phyloP scores from a whole-genome alignment of 2,329 filamentous ascomycete species.

The Nannizziopsis barbatae region DNA sequence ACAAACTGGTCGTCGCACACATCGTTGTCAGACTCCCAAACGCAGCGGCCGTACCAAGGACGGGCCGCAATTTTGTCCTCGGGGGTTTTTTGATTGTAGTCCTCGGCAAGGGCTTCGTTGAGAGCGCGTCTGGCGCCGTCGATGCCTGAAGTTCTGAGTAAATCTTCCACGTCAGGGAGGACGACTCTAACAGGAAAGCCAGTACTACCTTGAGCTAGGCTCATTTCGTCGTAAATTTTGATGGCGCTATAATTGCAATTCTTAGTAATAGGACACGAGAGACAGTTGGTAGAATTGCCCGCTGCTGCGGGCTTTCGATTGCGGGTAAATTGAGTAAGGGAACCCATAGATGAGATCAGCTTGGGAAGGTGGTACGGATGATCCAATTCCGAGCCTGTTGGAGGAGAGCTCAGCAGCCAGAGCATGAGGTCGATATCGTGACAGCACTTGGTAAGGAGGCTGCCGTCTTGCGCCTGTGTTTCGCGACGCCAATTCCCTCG shows the following conservation, averaged over 20 bases:
- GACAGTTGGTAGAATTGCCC: conserved; percentile 72
- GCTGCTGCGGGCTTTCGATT: conserved; percentile 65
- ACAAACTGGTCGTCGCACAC: conserved; percentile 90
- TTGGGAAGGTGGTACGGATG: conserved; percentile 58
- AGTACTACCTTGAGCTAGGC: conserved; percentile 55
- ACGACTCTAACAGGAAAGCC: conserved; percentile 81
- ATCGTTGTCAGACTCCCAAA: conserved; percentile 85
- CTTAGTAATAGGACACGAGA: conserved; percentile 62
- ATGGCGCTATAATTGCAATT: conserved; percentile 78
- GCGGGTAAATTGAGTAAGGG: conserved; percentile 65
- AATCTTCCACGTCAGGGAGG: conserved; percentile 83
- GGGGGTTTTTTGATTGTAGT: conserved; percentile 45
- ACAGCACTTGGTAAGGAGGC: conserved; percentile 85
- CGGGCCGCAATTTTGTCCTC: conserved; percentile 43
- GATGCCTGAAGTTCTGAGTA: conserved; percentile 38
- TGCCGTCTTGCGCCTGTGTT: conserved; percentile 58
- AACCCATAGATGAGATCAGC: conserved; percentile 63
- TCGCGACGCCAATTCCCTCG: conserved; percentile 86
- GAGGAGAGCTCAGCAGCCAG: conserved; percentile 75
- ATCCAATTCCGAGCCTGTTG: conserved; percentile 32
- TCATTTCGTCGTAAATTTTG: conserved; percentile 64
- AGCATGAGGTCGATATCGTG: conserved; percentile 90
- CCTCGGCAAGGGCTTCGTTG: conserved; percentile 39
- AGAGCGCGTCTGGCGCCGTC: conserved; percentile 44
- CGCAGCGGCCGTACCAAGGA: conserved; percentile 82